Evolutionary conservation across 768 basidiomycete genomes (phyloP).

Genomic region (Phanerochaete sordida): DNA sequence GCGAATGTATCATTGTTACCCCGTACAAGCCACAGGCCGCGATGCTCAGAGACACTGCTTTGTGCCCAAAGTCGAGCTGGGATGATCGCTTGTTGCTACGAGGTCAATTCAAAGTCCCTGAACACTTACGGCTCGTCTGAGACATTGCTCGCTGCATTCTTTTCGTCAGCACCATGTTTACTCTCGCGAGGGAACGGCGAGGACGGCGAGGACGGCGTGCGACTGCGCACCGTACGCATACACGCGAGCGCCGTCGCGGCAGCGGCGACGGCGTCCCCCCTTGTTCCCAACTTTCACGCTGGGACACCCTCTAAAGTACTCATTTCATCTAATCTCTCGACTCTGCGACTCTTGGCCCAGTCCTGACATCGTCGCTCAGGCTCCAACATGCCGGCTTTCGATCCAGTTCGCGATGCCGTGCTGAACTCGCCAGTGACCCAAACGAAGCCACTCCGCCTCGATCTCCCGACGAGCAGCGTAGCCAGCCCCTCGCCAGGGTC

Average conservation of each 20-base stretch:
- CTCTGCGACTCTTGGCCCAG: not conserved
- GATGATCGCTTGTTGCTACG: not conserved
- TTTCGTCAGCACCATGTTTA: not conserved
- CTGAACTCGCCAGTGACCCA: conserved; percentile 68
- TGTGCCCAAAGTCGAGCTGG: not conserved
- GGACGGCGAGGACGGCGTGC: not conserved
- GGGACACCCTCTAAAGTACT: conserved; percentile 1
- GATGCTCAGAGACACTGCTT: not conserved
- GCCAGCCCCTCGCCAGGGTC: conserved; percentile 34
- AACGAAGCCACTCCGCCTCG: conserved; percentile 32
- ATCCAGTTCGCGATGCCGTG: conserved; percentile 85
- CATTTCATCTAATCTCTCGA: conserved; percentile 6
- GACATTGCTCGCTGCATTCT: no score
- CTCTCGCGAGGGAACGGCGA: not conserved
- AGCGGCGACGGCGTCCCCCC: not conserved
- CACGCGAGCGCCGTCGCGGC: not conserved
- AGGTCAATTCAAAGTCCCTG: not conserved
- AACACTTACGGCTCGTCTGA: not conserved
- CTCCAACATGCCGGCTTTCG: conserved; percentile 63
- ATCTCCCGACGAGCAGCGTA: conserved; percentile 19
- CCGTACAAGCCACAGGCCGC: not conserved
- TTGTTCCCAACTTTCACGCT: conserved; percentile 2
- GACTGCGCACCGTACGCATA: not conserved
- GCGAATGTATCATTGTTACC: conserved; percentile 3
- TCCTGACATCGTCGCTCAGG: not conserved